Evolutionary conservation across 176 grass and related monocot species (phyloP), one percentile per base, ranked within the genome.

Genomic region (Calamus simplicifolius): DNA sequence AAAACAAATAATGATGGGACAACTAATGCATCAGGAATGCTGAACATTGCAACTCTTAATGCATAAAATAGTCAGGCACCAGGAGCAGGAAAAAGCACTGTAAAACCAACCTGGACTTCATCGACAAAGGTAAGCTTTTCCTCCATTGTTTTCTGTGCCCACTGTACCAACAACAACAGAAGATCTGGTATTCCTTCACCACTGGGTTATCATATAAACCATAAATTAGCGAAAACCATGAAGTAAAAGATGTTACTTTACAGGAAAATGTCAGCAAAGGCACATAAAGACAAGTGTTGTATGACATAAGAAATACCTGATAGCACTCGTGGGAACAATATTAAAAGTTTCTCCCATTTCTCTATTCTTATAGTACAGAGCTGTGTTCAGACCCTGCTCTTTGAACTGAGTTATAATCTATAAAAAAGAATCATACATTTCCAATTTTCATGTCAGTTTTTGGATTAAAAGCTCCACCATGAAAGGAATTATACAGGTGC

Each of bases 161-260:
- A 86, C 81, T 95, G 90, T 52, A 95, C 86, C 71, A 90, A 67
- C 38, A 95, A 69, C 16, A 95, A 73, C 62, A 95, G 85, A 60
- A 95, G 74, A 90, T 95, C 86, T 28, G 90, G 82, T 76, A 95
- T 95, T 55, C 90, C 90, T 84, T 95, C 90, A 31, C 90, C 90
- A 74, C 90, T 95, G 25, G 25, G 25, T 60, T 54, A 66, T 51
- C 23, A 31, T 61, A 70, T 43, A 12, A 43, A 43, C 35, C 35
- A 0, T 12, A 43, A 43, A 43, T 43, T 43, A 43, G 35, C 8
- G 12, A 3, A 43, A 43, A 0, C 10, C 35, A 13, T 43, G 35
- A 7, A 13, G 35, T 43, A 43, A 13, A 13, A 13, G 35, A 43
- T 43, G 35, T 6, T 43, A 43, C 35, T 43, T 43, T 43, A 12